phyloP scores from a whole-genome alignment of 2,329 filamentous ascomycete species.

The Dichotomopilus funicola region DNA sequence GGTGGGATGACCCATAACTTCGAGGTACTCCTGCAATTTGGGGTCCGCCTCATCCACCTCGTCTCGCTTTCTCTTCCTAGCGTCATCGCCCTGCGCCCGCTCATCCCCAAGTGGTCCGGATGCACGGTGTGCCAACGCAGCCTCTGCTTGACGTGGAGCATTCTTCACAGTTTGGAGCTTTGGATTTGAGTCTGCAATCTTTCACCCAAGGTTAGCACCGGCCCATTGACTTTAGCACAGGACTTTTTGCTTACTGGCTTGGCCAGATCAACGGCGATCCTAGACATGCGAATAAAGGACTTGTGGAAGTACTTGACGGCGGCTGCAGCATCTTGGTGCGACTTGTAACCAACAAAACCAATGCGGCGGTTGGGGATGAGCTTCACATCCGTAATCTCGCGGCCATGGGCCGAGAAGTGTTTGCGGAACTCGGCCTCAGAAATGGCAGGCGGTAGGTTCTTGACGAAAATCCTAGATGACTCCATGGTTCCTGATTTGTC shows the following conservation, averaged over 20 bases:
- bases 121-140: conserved; percentile 1
- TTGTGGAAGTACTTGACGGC: conserved; percentile 95
- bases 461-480: conserved; percentile 69
- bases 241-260: conserved; percentile 55
- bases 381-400: conserved; percentile 83
- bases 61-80: conserved; percentile 64
- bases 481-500: conserved; percentile 32
- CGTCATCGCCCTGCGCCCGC: conserved; percentile 16
- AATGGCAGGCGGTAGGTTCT: conserved; percentile 78
- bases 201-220: conserved; percentile 18
- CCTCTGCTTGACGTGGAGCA: conserved; percentile 6
- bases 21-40: conserved; percentile 79
- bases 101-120: conserved; percentile 9
- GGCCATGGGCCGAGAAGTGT: conserved; percentile 71
- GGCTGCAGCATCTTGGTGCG: conserved; percentile 67
- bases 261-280: conserved; percentile 82
- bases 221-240: background rate
- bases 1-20: conserved; percentile 65
- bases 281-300: conserved; percentile 93
- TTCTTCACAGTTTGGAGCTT: conserved; percentile 11
- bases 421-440: conserved; percentile 79
- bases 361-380: conserved; percentile 84
- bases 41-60: conserved; percentile 58
- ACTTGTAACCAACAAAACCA: conserved; percentile 92
- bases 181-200: conserved; percentile 23